Evolutionary conservation across 108 stramenopile species (phyloP).

Genomic region (Nitzschia sp.): DNA sequence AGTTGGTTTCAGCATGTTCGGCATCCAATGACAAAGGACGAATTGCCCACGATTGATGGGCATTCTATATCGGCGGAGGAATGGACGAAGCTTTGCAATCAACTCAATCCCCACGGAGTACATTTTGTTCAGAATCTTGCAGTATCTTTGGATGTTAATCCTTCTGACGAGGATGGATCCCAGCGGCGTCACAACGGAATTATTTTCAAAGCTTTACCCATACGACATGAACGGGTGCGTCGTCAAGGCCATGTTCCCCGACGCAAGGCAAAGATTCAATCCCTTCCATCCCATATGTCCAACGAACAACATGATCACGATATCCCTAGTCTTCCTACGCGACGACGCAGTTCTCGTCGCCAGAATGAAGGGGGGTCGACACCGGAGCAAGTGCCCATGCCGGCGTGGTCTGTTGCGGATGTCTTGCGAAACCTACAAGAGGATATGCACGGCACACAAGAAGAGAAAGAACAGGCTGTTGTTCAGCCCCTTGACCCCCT

Average conservation of each 20-base stretch:
- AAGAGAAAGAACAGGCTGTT: background rate
- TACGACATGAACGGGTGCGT: background rate
- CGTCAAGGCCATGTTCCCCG: background rate
- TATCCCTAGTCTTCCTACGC: background rate
- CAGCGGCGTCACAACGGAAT: background rate
- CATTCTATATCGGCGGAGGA: slow-evolving; percentile 2
- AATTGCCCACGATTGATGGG: slow-evolving; percentile 9
- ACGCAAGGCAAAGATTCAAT: background rate
- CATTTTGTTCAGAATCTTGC: background rate
- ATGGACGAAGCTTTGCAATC: background rate
- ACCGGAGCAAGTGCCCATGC: background rate
- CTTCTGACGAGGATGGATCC: background rate
- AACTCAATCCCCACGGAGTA: background rate
- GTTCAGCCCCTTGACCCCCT: too few relatives aligned
- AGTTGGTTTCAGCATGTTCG: slow-evolving; percentile 34
- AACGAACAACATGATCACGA: background rate
- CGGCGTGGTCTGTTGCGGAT: background rate
- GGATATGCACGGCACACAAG: background rate
- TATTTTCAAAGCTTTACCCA: background rate
- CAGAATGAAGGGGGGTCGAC: background rate
- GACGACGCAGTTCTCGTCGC: background rate
- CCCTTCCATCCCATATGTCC: background rate
- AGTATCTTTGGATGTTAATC: background rate
- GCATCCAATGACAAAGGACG: slow-evolving; percentile 4
- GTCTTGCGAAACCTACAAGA: background rate